These are phyloP conservation scores for Phoma sp. DNA, from an alignment of 2,329 filamentous ascomycete genomes.

Conservation along the genomic window DNA sequence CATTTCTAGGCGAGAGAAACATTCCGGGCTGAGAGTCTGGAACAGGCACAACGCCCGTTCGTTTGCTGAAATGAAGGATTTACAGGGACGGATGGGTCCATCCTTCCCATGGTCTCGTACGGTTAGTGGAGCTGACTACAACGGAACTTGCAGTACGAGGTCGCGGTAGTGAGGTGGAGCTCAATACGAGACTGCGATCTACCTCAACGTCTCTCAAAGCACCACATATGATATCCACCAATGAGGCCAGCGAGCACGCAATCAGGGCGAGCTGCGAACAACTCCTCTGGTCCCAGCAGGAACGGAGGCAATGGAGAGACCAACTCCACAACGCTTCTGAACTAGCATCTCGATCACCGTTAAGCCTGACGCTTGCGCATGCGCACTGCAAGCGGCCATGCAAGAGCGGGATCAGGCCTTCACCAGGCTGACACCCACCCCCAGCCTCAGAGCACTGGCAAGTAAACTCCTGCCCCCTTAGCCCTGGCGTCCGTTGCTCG, in stretches of 20 bases:
- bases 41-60: slow-evolving; percentile 9
- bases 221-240: slow-evolving; percentile 1
- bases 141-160: slow-evolving; percentile 13
- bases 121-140: neutral
- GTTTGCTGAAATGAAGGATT: slow-evolving; percentile 7
- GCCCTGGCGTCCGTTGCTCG: neutral
- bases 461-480: neutral
- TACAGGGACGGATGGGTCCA: slow-evolving; percentile 8
- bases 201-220: slow-evolving; percentile 4
- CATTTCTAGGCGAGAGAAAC: slow-evolving; percentile 2
- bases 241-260: slow-evolving; percentile 11
- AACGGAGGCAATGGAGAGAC: neutral
- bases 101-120: neutral
- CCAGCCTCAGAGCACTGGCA: neutral
- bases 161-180: neutral
- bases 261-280: neutral
- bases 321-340: slow-evolving; percentile 1
- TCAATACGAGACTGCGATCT: slow-evolving; percentile 12
- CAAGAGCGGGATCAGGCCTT: slow-evolving; percentile 5
- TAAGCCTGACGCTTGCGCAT: neutral
- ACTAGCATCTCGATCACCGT: slow-evolving; percentile 1
- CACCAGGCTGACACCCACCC: neutral
- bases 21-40: neutral
- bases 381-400: slow-evolving; percentile 9
- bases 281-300: neutral